Evolutionary conservation across 257 asterid species (phyloP), one percentile per base, ranked within the genome.

Genomic region (Echites panduratus): DNA sequence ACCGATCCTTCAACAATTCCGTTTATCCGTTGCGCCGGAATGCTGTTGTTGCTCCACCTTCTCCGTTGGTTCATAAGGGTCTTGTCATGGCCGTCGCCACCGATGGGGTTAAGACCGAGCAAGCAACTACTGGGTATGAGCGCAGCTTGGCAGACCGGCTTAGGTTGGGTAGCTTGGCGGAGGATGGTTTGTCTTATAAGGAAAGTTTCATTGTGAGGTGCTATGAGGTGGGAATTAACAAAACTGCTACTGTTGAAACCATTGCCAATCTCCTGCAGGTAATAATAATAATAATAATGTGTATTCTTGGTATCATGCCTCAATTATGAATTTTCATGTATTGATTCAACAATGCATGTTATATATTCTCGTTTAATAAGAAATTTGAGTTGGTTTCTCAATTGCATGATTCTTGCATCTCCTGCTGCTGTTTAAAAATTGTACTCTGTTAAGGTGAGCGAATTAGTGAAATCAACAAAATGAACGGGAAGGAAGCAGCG

Each of bases 181-280:
- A 89, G 80, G 98, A 91, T 78, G 93, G 98, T 16, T 75, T 91
- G 80, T 90, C 99, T 69, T 95, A 95, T 72, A 92, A 84, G 70
- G 99, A 92, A 87, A 90, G 85, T 80, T 95, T 95, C 64, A 87
- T 92, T 24, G 98, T 95, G 57, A 87, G 99, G 81, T 85, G 96
- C 57, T 92, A 95, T 58, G 99, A 95, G 82, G 99, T 95, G 16
- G 98, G 99, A 20, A 84, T 91, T 38, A 95, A 95, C 84, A 92
- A 88, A 73, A 92, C 98, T 56, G 97, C 93, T 54, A 95, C 99
- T 16, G 95, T 95, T 77, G 98, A 95, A 76, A 87, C 96, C 74
- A 89, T 95, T 13, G 99, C 99, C 22, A 95, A 95, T 90, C 93
- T 91, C 57, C 73, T 95, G 90, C 98, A 95, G 99, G 99, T 90